Evolutionary conservation across 768 basidiomycete species (phyloP).

Genomic region (Gymnopilus dilepis): DNA sequence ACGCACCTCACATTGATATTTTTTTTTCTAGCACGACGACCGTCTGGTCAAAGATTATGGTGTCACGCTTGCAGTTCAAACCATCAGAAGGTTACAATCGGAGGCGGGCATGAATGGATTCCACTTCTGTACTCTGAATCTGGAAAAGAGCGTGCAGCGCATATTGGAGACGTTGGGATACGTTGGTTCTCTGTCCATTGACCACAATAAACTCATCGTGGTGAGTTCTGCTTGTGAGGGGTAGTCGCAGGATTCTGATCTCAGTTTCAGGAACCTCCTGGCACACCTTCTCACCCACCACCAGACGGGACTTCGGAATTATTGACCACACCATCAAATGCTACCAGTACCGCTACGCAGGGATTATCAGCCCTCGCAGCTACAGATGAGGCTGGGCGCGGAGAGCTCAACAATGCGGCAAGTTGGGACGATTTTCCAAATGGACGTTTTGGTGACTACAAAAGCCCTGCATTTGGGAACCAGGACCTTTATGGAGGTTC

Average conservation of each 20-base stretch:
- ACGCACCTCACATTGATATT: neutral
- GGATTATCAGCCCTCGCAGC: conserved; percentile 55
- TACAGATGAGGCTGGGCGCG: conserved; percentile 67
- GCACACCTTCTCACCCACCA: conserved; percentile 32
- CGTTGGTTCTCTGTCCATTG: conserved; percentile 46
- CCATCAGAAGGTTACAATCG: conserved; percentile 65
- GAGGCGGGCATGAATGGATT: conserved; percentile 72
- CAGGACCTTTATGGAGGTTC: conserved; percentile 81
- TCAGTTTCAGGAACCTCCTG: conserved; percentile 45
- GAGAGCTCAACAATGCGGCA: conserved; percentile 77
- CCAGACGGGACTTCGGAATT: conserved; percentile 39
- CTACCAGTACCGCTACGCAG: conserved; percentile 65
- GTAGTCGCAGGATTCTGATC: conserved; percentile 5
- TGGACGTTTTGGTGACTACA: conserved; percentile 96
- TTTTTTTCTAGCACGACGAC: conserved; percentile 77
- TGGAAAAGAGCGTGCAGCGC: conserved; percentile 92
- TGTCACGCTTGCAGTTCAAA: conserved; percentile 81
- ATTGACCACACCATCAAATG: conserved; percentile 67
- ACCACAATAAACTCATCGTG: conserved; percentile 70
- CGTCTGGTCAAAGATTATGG: conserved; percentile 94
- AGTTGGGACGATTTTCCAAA: conserved; percentile 98
- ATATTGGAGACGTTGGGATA: conserved; percentile 83
- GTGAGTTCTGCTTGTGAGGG: conserved; percentile 40
- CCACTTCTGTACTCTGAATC: conserved; percentile 95
- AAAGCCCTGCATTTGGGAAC: conserved; percentile 93